A percentile compares a stretch with the other conserved stretches of the same genome.
Conservation (phyloP, 176 grass and related monocot genomes). For the Pharus latifolius region DNA sequence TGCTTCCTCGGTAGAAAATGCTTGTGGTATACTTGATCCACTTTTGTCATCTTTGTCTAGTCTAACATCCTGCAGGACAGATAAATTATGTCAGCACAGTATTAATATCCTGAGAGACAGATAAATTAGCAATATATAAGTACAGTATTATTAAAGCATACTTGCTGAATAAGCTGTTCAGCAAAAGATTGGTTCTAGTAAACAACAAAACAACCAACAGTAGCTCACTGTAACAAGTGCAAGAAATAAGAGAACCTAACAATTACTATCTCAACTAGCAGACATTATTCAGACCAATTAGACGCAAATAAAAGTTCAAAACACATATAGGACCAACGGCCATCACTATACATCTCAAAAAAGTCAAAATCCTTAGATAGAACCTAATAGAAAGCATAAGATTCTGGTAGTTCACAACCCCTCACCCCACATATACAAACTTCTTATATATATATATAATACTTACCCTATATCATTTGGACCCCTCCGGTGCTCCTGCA, state of each 20-base stretch:
- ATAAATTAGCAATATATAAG: neutral
- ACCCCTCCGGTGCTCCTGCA: no score
- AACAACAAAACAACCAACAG: neutral
- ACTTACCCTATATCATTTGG: no score
- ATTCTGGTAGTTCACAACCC: neutral
- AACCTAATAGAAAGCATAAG: neutral
- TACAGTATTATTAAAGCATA: neutral
- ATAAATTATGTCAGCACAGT: neutral
- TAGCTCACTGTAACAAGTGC: neutral
- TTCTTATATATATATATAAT: no score
- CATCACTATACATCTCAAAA: neutral
- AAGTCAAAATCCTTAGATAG: neutral
- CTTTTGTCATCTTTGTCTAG: slow-evolving; percentile 41
- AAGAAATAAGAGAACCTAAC: neutral
- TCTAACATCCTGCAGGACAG: slow-evolving; percentile 48
- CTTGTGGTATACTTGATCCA: slow-evolving; percentile 30
- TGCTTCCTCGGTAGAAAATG: slow-evolving; percentile 76
- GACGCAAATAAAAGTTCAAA: neutral
- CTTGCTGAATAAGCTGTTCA: neutral
- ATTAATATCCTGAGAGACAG: no score
- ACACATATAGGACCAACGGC: neutral
- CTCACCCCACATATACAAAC: no score
- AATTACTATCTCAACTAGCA: neutral
- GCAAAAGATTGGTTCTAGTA: neutral
- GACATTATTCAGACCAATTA: neutral